A percentile compares a stretch with the other conserved stretches of the same genome.
These are phyloP conservation scores for Leucosporidium yakuticum DNA, from an alignment of 768 basidiomycete species.

Conservation along the genomic window DNA sequence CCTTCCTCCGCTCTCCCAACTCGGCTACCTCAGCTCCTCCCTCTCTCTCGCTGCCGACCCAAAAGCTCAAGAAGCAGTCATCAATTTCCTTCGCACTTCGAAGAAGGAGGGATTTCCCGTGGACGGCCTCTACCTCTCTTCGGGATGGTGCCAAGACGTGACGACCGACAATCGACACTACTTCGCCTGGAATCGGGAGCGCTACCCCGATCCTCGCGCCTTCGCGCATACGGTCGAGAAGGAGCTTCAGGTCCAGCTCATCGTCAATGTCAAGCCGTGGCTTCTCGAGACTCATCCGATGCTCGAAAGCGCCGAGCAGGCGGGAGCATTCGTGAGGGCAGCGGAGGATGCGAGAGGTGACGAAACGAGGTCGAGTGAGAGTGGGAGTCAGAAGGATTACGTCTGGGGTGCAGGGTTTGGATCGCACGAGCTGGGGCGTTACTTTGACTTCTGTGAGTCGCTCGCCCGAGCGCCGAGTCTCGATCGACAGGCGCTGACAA, in stretches of 20 bases:
- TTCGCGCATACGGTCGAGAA: conserved; percentile 1
- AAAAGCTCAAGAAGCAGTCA: background rate
- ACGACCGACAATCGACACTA: conserved; percentile 6
- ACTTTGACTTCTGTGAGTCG: background rate
- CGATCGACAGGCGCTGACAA: too few relatives aligned
- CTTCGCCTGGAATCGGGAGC: background rate
- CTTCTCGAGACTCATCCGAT: conserved; percentile 8
- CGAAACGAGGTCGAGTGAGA: too few relatives aligned
- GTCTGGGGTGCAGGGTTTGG: conserved; percentile 6
- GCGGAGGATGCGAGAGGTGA: background rate
- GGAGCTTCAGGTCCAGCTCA: background rate
- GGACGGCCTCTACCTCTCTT: conserved; percentile 3
- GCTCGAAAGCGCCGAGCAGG: background rate
- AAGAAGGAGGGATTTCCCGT: conserved; percentile 2
- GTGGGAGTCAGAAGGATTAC: background rate
- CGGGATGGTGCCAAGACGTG: conserved; percentile 7
- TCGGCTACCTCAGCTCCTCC: conserved; percentile 2
- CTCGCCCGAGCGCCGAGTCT: too few relatives aligned
- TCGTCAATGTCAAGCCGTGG: conserved; percentile 13
- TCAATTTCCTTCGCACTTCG: background rate
- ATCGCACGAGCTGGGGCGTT: background rate
- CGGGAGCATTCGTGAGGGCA: background rate
- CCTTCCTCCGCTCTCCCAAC: conserved; percentile 6
- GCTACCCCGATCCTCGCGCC: background rate
- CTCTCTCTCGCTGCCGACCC: conserved; percentile 3